phyloP scores from a whole-genome alignment of 2,329 filamentous ascomycete genomes.

The Rhinocladiella similis region DNA sequence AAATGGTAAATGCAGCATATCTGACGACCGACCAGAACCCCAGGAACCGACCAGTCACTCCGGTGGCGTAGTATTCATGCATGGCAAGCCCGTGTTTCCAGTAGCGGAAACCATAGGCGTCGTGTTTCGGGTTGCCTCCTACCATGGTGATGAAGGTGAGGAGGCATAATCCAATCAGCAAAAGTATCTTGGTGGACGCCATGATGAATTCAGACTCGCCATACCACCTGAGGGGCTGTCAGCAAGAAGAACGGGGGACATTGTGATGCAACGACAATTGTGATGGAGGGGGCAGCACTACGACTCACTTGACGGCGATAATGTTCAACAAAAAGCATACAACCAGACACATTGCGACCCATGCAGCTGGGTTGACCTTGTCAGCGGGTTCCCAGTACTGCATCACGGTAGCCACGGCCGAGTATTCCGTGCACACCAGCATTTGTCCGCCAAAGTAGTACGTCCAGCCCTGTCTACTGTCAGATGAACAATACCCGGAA shows the following conservation, averaged over 20 bases:
- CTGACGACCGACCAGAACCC: constrained; percentile 74
- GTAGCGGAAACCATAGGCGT: constrained; percentile 70
- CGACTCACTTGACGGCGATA: constrained; percentile 59
- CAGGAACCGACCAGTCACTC: constrained; percentile 65
- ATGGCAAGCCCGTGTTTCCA: constrained; percentile 66
- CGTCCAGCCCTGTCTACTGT: constrained; percentile 37
- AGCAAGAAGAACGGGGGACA: not conserved
- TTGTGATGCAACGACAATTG: too few relatives aligned
- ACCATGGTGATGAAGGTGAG: constrained; percentile 82
- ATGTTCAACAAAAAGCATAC: constrained; percentile 61
- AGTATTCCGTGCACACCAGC: constrained; percentile 50
- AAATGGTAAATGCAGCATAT: constrained; percentile 64
- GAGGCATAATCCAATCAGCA: constrained; percentile 67
- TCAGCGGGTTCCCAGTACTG: constrained; percentile 43
- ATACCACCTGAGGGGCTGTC: constrained; percentile 51
- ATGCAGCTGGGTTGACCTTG: constrained; percentile 42
- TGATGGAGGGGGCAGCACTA: constrained; percentile 41
- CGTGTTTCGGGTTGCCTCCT: constrained; percentile 71
- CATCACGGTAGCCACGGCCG: constrained; percentile 46
- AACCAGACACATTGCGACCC: constrained; percentile 44
- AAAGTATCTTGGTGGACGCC: constrained; percentile 67
- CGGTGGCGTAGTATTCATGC: constrained; percentile 62
- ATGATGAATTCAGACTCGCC: constrained; percentile 73
- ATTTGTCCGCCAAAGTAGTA: constrained; percentile 48
- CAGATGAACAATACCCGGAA: not conserved